phyloP scores from a whole-genome alignment of 495 filamentous ascomycete genomes.

The Amniculicola lignicola region DNA sequence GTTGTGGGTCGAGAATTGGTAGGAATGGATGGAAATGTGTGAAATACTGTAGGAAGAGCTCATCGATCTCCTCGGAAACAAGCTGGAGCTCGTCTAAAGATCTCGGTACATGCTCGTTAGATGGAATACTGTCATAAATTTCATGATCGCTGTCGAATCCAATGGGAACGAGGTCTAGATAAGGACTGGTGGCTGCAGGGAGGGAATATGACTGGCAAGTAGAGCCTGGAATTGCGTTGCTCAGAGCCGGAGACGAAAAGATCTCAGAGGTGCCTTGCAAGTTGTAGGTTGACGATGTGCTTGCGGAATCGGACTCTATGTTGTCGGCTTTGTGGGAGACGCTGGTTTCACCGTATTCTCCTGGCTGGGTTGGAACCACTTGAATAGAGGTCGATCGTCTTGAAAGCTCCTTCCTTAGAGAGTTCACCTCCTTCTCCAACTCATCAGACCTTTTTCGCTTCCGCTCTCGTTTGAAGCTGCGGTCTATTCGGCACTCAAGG shows the following conservation, averaged over 20 bases:
- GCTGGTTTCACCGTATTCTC: background rate
- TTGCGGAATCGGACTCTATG: conserved; percentile 1
- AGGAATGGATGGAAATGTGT: conserved; percentile 78
- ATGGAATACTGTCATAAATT: background rate
- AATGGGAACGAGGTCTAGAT: background rate
- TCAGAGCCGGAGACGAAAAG: background rate
- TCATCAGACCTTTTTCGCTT: conserved; percentile 87
- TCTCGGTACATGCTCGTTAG: background rate
- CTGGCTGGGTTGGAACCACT: no score
- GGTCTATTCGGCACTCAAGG: conserved; percentile 86
- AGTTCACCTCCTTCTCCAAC: conserved; percentile 57
- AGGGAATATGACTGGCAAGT: background rate
- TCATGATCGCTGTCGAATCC: background rate
- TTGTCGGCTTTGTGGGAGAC: background rate
- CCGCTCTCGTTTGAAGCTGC: conserved; percentile 84
- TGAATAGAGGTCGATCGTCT: conserved; percentile 1
- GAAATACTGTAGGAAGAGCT: conserved; percentile 77
- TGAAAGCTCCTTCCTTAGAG: conserved; percentile 9
- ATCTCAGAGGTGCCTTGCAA: background rate
- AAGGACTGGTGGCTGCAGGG: background rate
- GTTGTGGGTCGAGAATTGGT: conserved; percentile 69
- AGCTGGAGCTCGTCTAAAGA: conserved; percentile 70
- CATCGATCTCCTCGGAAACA: conserved; percentile 63
- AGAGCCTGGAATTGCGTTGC: background rate
- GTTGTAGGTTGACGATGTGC: background rate